These are phyloP conservation scores for Colletotrichum scovillei DNA, from an alignment of 2,329 filamentous ascomycete genomes.

Conservation along the genomic window DNA sequence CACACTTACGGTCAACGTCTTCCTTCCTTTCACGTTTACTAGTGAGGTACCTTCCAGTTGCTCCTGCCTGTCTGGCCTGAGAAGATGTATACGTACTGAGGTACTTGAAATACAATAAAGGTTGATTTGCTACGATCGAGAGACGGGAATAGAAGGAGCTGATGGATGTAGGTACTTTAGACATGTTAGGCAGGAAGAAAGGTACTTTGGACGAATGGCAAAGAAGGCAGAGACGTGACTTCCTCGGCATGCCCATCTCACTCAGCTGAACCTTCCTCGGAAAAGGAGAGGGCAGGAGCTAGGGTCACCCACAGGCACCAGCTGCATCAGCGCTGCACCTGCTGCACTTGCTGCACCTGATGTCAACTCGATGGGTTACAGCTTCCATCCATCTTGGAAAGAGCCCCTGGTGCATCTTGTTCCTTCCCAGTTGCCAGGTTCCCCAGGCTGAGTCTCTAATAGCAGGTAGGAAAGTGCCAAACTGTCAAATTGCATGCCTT, in stretches of 20 bases:
- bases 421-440: neutral
- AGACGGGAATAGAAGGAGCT: neutral
- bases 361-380: neutral
- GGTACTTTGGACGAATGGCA: neutral
- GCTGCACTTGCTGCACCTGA: neutral
- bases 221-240: neutral
- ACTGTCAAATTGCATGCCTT: neutral
- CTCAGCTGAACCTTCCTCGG: constrained; percentile 3
- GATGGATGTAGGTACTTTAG: neutral
- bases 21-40: neutral
- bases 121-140: neutral
- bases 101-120: too few species aligned
- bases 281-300: constrained; percentile 15
- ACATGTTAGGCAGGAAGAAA: too few species aligned
- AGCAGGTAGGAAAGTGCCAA: neutral
- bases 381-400: neutral
- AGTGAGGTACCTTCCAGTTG: too few species aligned
- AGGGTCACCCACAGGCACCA: constrained; percentile 18
- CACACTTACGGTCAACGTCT: neutral
- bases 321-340: constrained; percentile 19
- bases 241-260: neutral
- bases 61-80: too few species aligned
- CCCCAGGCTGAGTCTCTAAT: neutral
- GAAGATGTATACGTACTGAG: too few species aligned
- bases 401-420: neutral